A percentile compares a stretch with the other conserved stretches of the same genome.
phyloP scores from a whole-genome alignment of 257 asterid species.

The Nicotiana attenuata region DNA sequence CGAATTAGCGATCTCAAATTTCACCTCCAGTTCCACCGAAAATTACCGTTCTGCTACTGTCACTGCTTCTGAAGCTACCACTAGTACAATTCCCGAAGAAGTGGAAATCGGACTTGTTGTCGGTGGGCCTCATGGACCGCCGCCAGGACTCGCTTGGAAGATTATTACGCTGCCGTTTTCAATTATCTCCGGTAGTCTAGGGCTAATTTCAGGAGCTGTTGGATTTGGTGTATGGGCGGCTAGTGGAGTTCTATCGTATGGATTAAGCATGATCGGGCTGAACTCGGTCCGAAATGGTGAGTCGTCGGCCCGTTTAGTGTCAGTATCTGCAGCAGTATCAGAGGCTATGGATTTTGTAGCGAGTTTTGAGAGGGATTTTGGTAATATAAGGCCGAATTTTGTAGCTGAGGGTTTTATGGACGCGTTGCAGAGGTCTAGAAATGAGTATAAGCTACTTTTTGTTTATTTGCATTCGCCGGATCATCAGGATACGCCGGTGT shows the following conservation, averaged over 20 bases:
- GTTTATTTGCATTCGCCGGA: constrained; percentile 98
- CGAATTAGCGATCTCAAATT: constrained; percentile 71
- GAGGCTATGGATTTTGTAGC: constrained; percentile 72
- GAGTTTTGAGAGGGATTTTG: constrained; percentile 68
- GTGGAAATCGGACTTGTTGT: constrained; percentile 39
- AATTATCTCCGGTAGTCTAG: constrained; percentile 72
- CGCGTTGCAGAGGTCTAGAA: constrained; percentile 87
- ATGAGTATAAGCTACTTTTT: constrained; percentile 73
- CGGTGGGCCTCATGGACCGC: constrained; percentile 44
- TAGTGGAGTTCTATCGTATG: constrained; percentile 70
- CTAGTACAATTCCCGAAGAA: not conserved
- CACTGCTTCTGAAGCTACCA: constrained; percentile 9
- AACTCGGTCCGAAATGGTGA: constrained; percentile 30
- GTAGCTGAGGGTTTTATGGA: constrained; percentile 89
- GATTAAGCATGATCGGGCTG: constrained; percentile 66
- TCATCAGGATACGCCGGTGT: constrained; percentile 72
- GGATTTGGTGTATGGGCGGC: constrained; percentile 92
- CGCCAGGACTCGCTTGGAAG: constrained; percentile 86
- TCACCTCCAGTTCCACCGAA: constrained; percentile 29
- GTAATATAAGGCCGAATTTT: constrained; percentile 56
- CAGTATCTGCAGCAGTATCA: constrained; percentile 53
- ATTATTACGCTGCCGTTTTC: constrained; percentile 77
- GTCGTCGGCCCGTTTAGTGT: constrained; percentile 40
- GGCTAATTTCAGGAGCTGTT: constrained; percentile 71
- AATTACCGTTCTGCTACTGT: constrained; percentile 11